Conservation (phyloP, 2,329 filamentous ascomycete species). For the Chalara sp. region DNA sequence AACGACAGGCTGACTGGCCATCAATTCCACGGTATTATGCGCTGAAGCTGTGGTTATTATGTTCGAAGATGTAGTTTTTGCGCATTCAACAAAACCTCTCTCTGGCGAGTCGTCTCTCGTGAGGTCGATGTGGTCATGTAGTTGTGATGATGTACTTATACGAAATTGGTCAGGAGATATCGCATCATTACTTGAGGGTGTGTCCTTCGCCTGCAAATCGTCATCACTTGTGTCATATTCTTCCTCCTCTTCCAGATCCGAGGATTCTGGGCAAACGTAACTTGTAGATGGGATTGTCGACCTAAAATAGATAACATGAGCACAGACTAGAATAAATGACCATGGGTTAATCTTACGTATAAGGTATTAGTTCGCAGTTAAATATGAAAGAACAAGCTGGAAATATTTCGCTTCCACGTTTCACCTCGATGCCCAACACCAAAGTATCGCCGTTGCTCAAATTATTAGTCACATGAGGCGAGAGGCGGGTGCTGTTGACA, state of each 20-base stretch:
- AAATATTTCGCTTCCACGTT: conserved; percentile 36
- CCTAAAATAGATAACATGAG: background rate
- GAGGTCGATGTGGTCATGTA: conserved; percentile 21
- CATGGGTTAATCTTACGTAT: conserved; percentile 17
- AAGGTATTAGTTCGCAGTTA: conserved; percentile 17
- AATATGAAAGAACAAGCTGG: conserved; percentile 24
- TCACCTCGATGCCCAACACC: conserved; percentile 42
- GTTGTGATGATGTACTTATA: background rate
- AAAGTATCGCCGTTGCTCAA: conserved; percentile 32
- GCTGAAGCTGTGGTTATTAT: conserved; percentile 3
- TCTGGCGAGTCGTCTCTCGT: conserved; percentile 19
- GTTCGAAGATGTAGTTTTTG: too few relatives aligned
- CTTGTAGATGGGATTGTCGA: background rate
- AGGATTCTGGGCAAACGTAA: conserved; percentile 22
- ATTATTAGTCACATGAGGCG: conserved; percentile 18
- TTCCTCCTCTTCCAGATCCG: conserved; percentile 21
- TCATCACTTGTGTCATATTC: conserved; percentile 21
- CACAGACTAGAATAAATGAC: background rate
- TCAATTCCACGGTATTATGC: conserved; percentile 2
- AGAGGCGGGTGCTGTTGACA: conserved; percentile 40
- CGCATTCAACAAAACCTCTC: too few relatives aligned
- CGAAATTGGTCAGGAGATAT: conserved; percentile 5
- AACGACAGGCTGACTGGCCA: conserved; percentile 3
- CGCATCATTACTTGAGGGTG: conserved; percentile 20
- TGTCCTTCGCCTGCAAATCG: conserved; percentile 13